Evolutionary conservation across 768 basidiomycete species (phyloP), one percentile per base, ranked within the genome.

Genomic region (Leccinum rimulosum): DNA sequence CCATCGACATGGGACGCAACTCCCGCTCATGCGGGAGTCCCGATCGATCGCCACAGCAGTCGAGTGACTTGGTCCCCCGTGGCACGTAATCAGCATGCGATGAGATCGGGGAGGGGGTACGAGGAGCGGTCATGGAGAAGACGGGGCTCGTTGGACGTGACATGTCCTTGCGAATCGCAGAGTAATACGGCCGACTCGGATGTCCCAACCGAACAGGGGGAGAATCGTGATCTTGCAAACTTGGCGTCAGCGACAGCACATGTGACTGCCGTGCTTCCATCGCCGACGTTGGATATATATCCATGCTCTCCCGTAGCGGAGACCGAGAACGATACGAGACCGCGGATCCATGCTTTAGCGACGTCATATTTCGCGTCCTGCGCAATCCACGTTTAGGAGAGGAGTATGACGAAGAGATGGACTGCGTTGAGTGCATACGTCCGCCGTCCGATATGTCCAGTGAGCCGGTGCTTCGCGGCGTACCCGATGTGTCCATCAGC

Each of bases 121-220:
- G 69, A 52, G 66, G 64, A 14, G 65, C 58, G 14, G 69, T 52
- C 19, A 68, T 51, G 50, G 70, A 68, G 28, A 67, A 66, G 51
- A 59, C 72, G 1, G 75, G 68, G 10, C 77, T 76, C 12, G 69
- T 70, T 1, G 80, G 76, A 48, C 75, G 77, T 25, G 80, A 78
- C 76, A 73, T 74, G 57, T 73, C 73, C 74, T 73, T 73, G 69
- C 83, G 81, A 52, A 84, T 84, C 52, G 78, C 83, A 25, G 78
- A 76, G 66, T 84, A 84, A 63, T 82, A 82, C 12, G 83, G 83
- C 19, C 83, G 74, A 54, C 70, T 78, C 11, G 83, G 82, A 61
- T 81, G 81, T 1, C 83, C 83, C 30, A 84, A 70, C 8, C 78
- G 80, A 52, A 74, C 70, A 35, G 57, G 63, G 45, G 73, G 65